Evolutionary conservation across 2,329 filamentous ascomycete species (phyloP), one percentile per base, ranked within the genome.

Genomic region (Paecilomyces fulvus): DNA sequence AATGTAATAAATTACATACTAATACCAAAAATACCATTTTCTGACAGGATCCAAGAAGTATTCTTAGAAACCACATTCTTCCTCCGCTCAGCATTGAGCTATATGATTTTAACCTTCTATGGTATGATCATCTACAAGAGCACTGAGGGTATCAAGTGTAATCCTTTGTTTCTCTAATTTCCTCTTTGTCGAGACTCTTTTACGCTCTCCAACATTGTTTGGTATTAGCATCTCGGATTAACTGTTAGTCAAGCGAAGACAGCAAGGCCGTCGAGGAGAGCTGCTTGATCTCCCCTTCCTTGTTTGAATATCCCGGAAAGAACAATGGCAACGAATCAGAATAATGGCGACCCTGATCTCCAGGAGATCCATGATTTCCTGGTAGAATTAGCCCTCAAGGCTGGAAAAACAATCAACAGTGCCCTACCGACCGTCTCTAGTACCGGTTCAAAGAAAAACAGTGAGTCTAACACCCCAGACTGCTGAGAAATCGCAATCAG

Each of bases 371-470:
- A 76, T 60, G 72, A 75, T 55, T 68, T 67, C 28, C 65, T 77
- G 21, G 63, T 77, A 54, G 63, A 67, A 10, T 56, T 78, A 33
- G 75, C 75, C 51, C 63, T 65, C 56, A 63, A 70, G 55, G 76
- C 76, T 12, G 75, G 75, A 4, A 65, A 70, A 3, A 74, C 74
- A 56, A 77, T 78, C 59, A 75, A 67, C 14, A 65, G 64, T 56
- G 75, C 75, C 20, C 67, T 74, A n/a, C 73, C 75, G 8, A 66
- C 66, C 31, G 67, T 69, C 48, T 65, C 65, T 52, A 65, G 63
- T 20, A 66, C 71, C 3, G 71, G 67, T 30, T 77, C 75, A 14
- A 79, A 78, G 62, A 76, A 76, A 63, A 79, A 78, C 63, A 76
- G 74, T 76, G 58, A 49, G 68, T 65, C 11, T 43, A 21, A 14